Evolutionary conservation across 805 yeast genomes (phyloP), one percentile per base, ranked within the genome.

Genomic region (Debaryomyces castellii): DNA sequence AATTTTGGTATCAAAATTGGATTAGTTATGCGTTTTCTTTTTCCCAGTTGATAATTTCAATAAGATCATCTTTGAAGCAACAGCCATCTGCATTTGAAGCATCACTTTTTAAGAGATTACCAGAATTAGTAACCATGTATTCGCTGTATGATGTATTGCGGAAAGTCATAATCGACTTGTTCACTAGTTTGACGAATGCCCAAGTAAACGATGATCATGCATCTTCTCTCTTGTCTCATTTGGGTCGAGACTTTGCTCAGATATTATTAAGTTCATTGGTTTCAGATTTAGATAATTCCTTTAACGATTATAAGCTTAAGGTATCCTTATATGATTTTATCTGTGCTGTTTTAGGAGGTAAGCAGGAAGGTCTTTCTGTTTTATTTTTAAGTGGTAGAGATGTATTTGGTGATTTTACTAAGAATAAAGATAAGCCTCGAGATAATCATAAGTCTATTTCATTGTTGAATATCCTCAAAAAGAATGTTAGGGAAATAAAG

Each of bases 161-260:
- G 48, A 62, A 65, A 25, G 67, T 69, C 9, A 69, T 88, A 1
- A 63, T 88, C 27, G 76, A 75, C 34, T 59, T 89, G 30, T 62
- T 89, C 14, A 77, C 84, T 4, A 69, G 77, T 4, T 60, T 87
- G 35, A 81, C 87, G 1, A 72, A 70, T 36, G 82, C 82, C 0
- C 65, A 58, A 2, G 81, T 87, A 84, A 71, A 71, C 5, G 66
- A 68, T 4, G 82, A 79, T 22, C 43, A 51, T n/a, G 78, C 83
- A 27, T 96, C 96, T 3, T 89, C 96, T 0, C 66, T 92, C 40
- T 70, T 92, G 33, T 87, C 97, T 0, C 89, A 89, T 59, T 66
- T 92, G 44, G 94, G 96, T 3, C 71, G 77, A n/a, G 71, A 74
- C 16, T 76, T 80, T 51, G 78, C 96, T 0, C 76, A 74, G 22